These are phyloP conservation scores for Hemileccinum impolitum DNA, from an alignment of 768 basidiomycete species.

Conservation along the genomic window DNA sequence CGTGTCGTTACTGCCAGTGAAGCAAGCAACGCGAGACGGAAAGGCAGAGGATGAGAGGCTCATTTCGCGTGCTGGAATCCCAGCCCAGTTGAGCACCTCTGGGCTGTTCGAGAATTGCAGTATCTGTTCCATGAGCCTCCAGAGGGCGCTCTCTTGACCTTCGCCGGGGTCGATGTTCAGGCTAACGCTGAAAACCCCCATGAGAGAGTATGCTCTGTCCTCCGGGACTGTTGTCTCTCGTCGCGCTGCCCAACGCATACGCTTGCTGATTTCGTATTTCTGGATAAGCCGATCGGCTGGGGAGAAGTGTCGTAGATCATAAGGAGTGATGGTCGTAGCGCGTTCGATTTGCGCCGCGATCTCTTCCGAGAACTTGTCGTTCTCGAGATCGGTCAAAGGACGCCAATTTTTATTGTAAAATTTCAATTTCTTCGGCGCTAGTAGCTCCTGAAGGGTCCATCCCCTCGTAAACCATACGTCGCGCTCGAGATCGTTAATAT, in stretches of 20 bases:
- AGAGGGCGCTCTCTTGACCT: not conserved
- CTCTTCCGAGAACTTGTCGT: not conserved
- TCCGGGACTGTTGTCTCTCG: constrained; percentile 12
- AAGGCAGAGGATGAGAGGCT: not conserved
- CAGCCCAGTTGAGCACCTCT: constrained; percentile 2
- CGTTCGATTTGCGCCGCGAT: not conserved
- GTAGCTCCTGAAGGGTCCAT: constrained; percentile 1
- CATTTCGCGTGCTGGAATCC: not conserved
- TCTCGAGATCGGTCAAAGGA: not conserved
- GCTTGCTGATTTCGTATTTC: not conserved
- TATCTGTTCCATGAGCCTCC: constrained; percentile 4
- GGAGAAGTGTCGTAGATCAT: not conserved
- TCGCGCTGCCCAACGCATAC: constrained; percentile 12
- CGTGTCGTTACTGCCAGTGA: not conserved
- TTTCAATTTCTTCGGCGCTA: not conserved
- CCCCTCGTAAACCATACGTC: constrained; percentile 6
- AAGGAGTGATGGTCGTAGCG: not conserved
- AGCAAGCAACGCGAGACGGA: not conserved
- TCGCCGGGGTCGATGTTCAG: constrained; percentile 13
- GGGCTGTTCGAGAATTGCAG: not conserved
- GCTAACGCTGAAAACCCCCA: constrained; percentile 11
- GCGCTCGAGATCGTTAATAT: not conserved
- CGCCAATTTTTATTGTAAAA: constrained; percentile 5
- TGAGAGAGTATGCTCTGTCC: constrained; percentile 16
- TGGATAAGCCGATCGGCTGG: not conserved